Conservation (phyloP, 768 basidiomycete genomes). For the Termitomyces sp. region DNA sequence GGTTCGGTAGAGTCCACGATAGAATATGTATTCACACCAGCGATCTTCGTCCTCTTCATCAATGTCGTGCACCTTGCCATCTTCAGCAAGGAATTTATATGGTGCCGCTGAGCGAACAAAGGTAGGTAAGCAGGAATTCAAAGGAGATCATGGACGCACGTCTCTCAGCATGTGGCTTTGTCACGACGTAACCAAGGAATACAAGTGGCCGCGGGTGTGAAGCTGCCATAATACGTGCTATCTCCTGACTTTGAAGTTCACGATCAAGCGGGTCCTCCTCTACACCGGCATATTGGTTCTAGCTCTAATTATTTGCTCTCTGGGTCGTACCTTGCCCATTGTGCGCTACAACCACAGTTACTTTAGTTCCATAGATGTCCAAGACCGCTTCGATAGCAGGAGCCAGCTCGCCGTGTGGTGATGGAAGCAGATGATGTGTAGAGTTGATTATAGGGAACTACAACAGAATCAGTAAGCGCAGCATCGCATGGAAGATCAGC, state of each 20-base stretch:
- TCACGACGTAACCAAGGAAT: conserved; percentile 82
- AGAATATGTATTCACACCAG: conserved; percentile 92
- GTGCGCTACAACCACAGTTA: conserved; percentile 85
- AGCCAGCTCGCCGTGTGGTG: conserved; percentile 82
- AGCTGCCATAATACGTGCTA: conserved; percentile 75
- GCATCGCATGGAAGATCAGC: neutral
- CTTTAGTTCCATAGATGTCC: conserved; percentile 72
- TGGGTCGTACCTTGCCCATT: conserved; percentile 75
- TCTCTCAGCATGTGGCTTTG: conserved; percentile 56
- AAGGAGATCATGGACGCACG: conserved; percentile 42
- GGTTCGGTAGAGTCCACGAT: conserved; percentile 75
- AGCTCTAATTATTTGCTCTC: neutral
- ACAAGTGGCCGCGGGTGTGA: conserved; percentile 71
- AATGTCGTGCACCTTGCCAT: conserved; percentile 78
- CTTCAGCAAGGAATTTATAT: conserved; percentile 72
- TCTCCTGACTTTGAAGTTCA: conserved; percentile 76
- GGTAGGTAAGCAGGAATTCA: conserved; percentile 10
- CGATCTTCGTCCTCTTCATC: conserved; percentile 69
- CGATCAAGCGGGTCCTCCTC: conserved; percentile 90
- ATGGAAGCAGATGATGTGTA: conserved; percentile 83
- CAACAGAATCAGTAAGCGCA: neutral
- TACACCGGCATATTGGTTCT: conserved; percentile 23
- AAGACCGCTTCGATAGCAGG: conserved; percentile 87
- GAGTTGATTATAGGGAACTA: conserved; percentile 89
- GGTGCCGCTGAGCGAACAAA: conserved; percentile 52